Conservation (phyloP, 2,329 filamentous ascomycete genomes). For the Aspergillus sp. region DNA sequence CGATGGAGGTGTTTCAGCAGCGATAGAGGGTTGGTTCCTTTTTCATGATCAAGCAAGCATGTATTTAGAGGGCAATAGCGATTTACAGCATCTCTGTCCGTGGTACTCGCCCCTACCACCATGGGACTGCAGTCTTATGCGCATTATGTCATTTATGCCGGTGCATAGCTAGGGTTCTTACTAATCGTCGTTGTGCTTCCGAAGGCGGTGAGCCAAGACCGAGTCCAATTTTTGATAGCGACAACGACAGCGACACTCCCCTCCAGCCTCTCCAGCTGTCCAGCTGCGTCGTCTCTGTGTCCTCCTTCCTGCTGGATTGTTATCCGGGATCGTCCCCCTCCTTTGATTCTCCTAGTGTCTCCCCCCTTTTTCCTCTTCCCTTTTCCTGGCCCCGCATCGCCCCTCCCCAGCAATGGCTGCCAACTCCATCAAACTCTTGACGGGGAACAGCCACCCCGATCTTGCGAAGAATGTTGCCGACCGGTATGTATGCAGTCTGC, state of each 20-base stretch:
- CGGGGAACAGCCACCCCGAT: conserved; percentile 65
- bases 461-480: conserved; percentile 61
- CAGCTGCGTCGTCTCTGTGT: neutral
- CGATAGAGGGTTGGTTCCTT: too few relatives aligned
- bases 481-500: conserved; percentile 39
- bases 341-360: neutral
- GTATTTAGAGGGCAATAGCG: too few relatives aligned
- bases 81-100: too few relatives aligned
- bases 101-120: too few relatives aligned
- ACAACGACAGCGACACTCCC: too few relatives aligned
- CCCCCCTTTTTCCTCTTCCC: conserved; percentile 1
- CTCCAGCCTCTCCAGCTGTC: too few relatives aligned
- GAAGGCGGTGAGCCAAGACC: conserved; percentile 8
- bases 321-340: neutral
- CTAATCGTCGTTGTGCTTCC: neutral
- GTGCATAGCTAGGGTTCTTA: too few relatives aligned
- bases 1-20: too few relatives aligned
- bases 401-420: conserved; percentile 48
- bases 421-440: conserved; percentile 66
- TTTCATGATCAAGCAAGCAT: too few relatives aligned
- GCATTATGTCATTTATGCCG: too few relatives aligned
- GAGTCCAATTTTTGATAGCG: neutral
- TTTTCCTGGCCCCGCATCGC: conserved; percentile 4
- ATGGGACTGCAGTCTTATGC: too few relatives aligned
- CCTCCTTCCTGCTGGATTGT: neutral